Percentiles rank a stretch among this genome's conserved stretches.
Evolutionary conservation across 2,329 filamentous ascomycete genomes (phyloP).

Genomic region (Fusarium mangiferae): DNA sequence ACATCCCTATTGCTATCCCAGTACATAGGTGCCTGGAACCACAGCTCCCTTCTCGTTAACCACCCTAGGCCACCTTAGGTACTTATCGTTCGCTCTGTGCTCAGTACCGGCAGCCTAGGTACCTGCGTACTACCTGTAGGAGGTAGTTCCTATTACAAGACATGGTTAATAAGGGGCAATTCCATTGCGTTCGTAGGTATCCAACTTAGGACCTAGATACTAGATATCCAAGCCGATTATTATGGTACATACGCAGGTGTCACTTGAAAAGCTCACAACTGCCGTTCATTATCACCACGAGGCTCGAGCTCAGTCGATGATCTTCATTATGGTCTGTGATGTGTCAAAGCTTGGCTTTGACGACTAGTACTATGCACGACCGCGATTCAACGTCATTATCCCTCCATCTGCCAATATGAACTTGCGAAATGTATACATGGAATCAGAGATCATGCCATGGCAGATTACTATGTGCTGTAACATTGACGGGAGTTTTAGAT

Average conservation of each 20-base stretch:
- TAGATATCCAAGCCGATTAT: not conserved
- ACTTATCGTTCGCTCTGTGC: not conserved
- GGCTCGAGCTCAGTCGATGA: not conserved
- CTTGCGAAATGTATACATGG: not conserved
- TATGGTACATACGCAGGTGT: not conserved
- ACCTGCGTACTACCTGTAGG: not conserved
- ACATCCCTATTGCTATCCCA: constrained; percentile 20
- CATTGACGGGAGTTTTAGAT: not conserved
- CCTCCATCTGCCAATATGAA: not conserved
- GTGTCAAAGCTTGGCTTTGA: constrained; percentile 29
- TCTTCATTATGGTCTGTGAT: not conserved
- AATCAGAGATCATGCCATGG: not conserved
- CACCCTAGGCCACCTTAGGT: not conserved
- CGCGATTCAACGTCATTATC: not conserved
- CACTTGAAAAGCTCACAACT: not conserved
- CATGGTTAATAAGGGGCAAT: not conserved
- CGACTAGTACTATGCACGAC: not conserved
- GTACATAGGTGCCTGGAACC: constrained; percentile 29
- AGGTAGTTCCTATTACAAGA: not conserved
- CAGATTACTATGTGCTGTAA: not conserved
- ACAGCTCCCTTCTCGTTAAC: constrained; percentile 5
- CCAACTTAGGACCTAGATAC: not conserved
- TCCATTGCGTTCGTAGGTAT: constrained; percentile 7
- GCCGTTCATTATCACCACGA: not conserved
- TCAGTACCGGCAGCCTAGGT: not conserved